Evolutionary conservation across 2,329 filamentous ascomycete genomes (phyloP), one percentile per base, ranked within the genome.

Genomic region (Furcasterigmium sp.): DNA sequence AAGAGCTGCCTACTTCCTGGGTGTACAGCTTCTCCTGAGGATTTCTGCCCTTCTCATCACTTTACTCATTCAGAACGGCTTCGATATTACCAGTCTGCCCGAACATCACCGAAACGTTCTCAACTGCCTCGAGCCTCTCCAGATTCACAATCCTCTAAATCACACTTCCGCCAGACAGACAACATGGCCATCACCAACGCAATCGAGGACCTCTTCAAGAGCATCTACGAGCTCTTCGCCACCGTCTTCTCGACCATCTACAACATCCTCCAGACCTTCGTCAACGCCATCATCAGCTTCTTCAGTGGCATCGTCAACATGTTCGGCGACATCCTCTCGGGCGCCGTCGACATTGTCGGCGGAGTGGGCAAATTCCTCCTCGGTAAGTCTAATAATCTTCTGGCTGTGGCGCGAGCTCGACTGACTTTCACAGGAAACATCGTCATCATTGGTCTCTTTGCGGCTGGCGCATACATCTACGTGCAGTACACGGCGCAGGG

Each of bases 221-320:
- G 63, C 53, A 55, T 69, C 53, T 67, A 63, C 46, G 65, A 69
- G 55, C 63, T 70, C 23, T 46, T 68, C 30, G 52, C 60, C 26
- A 67, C 65, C 5, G 46, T 70, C 39, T 50, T 69, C 21, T 50
- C 53, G 26, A 58, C 64, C n/a, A 39, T 60, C 35, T 61, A 60
- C 49, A 39, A 58, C 43, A 29, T 68, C 26, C 45, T 68, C 13
- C 57, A 63, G 36, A 57, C 57, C 26, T 35, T 64, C 23, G 29
- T 69, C 37, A 52, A 51, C 17, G 57, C 62, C 11, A 42, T 67
- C 37, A 44, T 66, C 39, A 54, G 56, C 51, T 63, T 68, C 49
- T 54, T 69, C 45, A 54, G 52, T 17, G 63, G 66, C 20, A 34
- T 69, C 37, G 54, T 67, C 46, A 56, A 56, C 43, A 56, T 68